Conservation (phyloP, 306 rosid species). For the Lagenaria siceraria region DNA sequence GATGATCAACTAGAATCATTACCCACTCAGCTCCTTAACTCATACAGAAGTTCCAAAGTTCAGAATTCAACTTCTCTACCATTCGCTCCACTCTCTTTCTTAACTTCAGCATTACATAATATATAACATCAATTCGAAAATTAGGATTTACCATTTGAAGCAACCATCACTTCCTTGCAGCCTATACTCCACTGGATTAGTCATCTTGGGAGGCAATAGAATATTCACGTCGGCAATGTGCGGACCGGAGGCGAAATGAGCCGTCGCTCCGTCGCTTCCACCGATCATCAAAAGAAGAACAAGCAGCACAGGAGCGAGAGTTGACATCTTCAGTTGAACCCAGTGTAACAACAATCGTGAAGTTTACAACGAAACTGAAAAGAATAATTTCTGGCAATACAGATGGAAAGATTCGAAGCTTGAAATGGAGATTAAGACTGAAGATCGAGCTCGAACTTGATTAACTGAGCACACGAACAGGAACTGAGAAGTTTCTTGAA, state of each 20-base stretch:
- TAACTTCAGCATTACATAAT: neutral
- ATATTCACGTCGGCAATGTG: conserved; percentile 84
- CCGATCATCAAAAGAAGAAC: conserved; percentile 10
- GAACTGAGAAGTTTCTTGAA: neutral
- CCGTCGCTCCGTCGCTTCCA: conserved; percentile 9
- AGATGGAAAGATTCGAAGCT: neutral
- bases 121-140: neutral
- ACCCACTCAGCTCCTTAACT: neutral
- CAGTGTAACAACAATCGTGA: neutral
- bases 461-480: neutral
- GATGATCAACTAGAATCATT: neutral
- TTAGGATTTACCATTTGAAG: conserved; percentile 57
- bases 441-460: neutral
- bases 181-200: conserved; percentile 68
- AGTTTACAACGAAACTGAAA: neutral
- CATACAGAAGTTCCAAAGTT: neutral
- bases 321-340: conserved; percentile 14
- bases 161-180: conserved; percentile 91
- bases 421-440: neutral
- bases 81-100: neutral
- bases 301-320: conserved; percentile 6
- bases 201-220: conserved; percentile 74
- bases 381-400: neutral
- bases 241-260: conserved; percentile 53
- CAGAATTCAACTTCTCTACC: neutral